Conservation (phyloP, 2,329 filamentous ascomycete genomes). For the Phaeosphaeriaceae sp. region DNA sequence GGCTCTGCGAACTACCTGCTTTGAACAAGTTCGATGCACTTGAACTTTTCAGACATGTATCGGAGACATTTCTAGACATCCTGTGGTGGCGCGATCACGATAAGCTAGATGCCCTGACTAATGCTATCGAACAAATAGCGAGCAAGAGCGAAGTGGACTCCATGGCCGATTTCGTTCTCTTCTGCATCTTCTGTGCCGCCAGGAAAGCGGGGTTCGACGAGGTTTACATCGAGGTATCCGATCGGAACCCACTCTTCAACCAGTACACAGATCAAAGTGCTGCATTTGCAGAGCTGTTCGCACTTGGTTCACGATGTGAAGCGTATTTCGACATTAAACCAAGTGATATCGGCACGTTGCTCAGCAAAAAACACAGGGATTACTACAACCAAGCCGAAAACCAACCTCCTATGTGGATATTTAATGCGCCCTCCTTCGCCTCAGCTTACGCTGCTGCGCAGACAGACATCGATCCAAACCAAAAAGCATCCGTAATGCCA, state of each 20-base stretch:
- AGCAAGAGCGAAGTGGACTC: slow-evolving; percentile 34
- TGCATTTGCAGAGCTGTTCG: slow-evolving; percentile 70
- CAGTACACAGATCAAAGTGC: slow-evolving; percentile 69
- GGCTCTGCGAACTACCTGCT: slow-evolving; percentile 33
- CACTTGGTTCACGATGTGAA: slow-evolving; percentile 69
- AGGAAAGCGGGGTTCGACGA: slow-evolving; percentile 67
- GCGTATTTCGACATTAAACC: slow-evolving; percentile 65
- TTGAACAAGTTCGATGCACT: slow-evolving; percentile 34
- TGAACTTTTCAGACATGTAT: slow-evolving; percentile 43
- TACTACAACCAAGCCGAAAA: slow-evolving; percentile 53
- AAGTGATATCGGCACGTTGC: slow-evolving; percentile 44
- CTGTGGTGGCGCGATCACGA: slow-evolving; percentile 41
- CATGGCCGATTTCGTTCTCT: slow-evolving; percentile 61
- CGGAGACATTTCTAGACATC: slow-evolving; percentile 32
- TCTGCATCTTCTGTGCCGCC: slow-evolving; percentile 66
- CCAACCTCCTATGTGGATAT: slow-evolving; percentile 59
- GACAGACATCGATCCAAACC: slow-evolving; percentile 60
- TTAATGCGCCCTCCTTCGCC: slow-evolving; percentile 58
- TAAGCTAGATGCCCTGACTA: slow-evolving; percentile 39
- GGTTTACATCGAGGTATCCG: slow-evolving; percentile 69
- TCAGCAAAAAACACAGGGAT: slow-evolving; percentile 50
- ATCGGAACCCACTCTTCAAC: slow-evolving; percentile 68
- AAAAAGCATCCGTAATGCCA: slow-evolving; percentile 54
- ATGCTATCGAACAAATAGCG: slow-evolving; percentile 34
- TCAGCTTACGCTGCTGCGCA: slow-evolving; percentile 62